Conservation (phyloP, 805 yeast species). For the Huiozyma naganishii region DNA sequence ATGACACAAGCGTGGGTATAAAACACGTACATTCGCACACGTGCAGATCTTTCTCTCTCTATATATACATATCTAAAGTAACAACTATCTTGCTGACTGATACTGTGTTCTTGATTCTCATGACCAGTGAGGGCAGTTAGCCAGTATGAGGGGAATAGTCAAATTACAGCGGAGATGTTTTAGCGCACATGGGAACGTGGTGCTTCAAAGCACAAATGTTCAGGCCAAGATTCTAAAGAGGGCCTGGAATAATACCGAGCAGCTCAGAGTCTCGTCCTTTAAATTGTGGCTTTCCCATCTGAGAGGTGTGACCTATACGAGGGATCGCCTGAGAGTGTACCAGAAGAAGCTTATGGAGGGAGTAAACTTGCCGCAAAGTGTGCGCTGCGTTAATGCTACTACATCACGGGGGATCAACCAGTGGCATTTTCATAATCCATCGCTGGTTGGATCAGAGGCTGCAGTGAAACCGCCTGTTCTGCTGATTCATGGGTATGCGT, state of each 20-base stretch:
- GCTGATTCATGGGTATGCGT: slow-evolving; percentile 85
- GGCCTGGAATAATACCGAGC: slow-evolving; percentile 1
- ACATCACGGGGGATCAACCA: slow-evolving; percentile 19
- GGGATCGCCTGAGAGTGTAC: slow-evolving; percentile 6
- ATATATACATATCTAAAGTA: too few relatives aligned
- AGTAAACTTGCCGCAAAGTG: slow-evolving; percentile 1
- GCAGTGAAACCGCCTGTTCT: slow-evolving; percentile 30
- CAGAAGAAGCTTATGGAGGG: slow-evolving; percentile 16
- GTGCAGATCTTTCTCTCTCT: too few relatives aligned
- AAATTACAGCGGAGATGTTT: too few relatives aligned
- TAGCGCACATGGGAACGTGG: neutral
- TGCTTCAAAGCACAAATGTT: neutral
- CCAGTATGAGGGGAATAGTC: too few relatives aligned
- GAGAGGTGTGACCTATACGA: neutral
- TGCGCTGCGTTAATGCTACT: slow-evolving; percentile 8
- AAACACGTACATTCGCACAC: too few relatives aligned
- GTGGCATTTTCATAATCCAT: slow-evolving; percentile 22
- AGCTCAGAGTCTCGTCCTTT: neutral
- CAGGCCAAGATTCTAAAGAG: slow-evolving; percentile 1
- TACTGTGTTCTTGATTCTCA: too few relatives aligned
- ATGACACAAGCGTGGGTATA: too few relatives aligned
- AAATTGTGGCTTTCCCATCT: slow-evolving; percentile 6
- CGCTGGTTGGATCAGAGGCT: slow-evolving; percentile 1
- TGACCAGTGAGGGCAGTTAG: too few relatives aligned
- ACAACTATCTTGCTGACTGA: too few relatives aligned